Percentiles rank a stretch among this genome's conserved stretches.
Evolutionary conservation across 2,329 filamentous ascomycete genomes (phyloP).

Genomic region (Neofusicoccum umdonicola): DNA sequence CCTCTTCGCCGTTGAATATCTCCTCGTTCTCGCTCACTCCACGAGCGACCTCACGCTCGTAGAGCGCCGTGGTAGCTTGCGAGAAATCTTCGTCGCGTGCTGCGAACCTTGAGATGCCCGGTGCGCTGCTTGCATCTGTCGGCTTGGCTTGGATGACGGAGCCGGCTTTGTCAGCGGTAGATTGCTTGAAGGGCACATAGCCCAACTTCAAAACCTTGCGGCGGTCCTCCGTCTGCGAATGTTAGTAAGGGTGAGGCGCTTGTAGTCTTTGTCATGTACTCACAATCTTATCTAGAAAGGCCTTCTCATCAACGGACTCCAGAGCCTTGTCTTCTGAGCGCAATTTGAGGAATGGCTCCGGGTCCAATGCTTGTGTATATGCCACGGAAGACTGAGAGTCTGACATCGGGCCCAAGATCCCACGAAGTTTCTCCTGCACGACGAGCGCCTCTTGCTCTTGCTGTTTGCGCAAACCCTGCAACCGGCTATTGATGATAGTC

Average conservation of each 20-base stretch:
- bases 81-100: slow-evolving; percentile 76
- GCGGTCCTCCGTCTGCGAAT: slow-evolving; percentile 52
- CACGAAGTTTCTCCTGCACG: slow-evolving; percentile 50
- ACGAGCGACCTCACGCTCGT: slow-evolving; percentile 87
- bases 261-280: slow-evolving; percentile 24
- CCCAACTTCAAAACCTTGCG: slow-evolving; percentile 63
- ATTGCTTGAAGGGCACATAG: slow-evolving; percentile 62
- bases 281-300: slow-evolving; percentile 58
- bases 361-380: slow-evolving; percentile 49
- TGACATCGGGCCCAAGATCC: neutral
- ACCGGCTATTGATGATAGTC: slow-evolving; percentile 67
- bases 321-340: slow-evolving; percentile 62
- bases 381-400: neutral
- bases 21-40: slow-evolving; percentile 93
- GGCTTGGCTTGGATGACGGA: slow-evolving; percentile 32
- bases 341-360: slow-evolving; percentile 64
- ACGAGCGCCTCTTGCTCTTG: slow-evolving; percentile 65
- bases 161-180: slow-evolving; percentile 29
- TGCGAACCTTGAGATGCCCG: slow-evolving; percentile 67
- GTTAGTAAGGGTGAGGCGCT: slow-evolving; percentile 1
- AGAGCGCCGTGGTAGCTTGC: slow-evolving; percentile 80
- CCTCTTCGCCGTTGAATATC: slow-evolving; percentile 88
- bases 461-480: slow-evolving; percentile 63
- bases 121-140: slow-evolving; percentile 45
- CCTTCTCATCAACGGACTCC: slow-evolving; percentile 57